Percentiles rank a stretch among this genome's conserved stretches.
Conservation (phyloP, 176 grass and related monocot species). For the Oryza glaberrima region DNA sequence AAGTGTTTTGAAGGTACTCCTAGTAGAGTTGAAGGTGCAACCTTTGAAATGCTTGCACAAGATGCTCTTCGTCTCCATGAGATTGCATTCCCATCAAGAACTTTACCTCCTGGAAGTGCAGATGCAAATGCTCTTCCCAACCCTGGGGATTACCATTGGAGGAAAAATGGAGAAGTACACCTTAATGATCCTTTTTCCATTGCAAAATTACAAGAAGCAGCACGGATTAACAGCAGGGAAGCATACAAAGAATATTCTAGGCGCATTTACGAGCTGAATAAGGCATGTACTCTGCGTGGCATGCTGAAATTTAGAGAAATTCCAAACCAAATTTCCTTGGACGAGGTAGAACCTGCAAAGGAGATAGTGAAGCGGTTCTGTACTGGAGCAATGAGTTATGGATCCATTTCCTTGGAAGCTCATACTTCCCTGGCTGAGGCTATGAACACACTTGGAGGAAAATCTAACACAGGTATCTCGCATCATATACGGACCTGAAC, state of each 20-base stretch:
- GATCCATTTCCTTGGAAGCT: slow-evolving; percentile 72
- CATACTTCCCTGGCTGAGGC: slow-evolving; percentile 56
- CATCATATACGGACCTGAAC: not conserved
- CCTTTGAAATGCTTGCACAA: slow-evolving; percentile 59
- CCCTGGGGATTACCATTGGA: slow-evolving; percentile 64
- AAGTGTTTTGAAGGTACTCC: slow-evolving; percentile 73
- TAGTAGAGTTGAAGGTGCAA: slow-evolving; percentile 61
- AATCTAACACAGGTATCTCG: slow-evolving; percentile 75
- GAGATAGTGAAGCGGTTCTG: slow-evolving; percentile 76
- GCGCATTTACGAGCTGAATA: slow-evolving; percentile 50
- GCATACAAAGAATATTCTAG: slow-evolving; percentile 76
- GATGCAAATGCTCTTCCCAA: slow-evolving; percentile 59
- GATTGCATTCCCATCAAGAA: slow-evolving; percentile 53
- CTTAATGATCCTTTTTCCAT: slow-evolving; percentile 69
- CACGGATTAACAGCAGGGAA: slow-evolving; percentile 53
- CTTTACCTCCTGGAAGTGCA: slow-evolving; percentile 58
- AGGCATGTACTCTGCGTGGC: slow-evolving; percentile 59
- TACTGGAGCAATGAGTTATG: slow-evolving; percentile 85
- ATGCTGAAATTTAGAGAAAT: slow-evolving; percentile 61
- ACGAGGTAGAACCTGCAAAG: slow-evolving; percentile 60
- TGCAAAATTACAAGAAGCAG: slow-evolving; percentile 67
- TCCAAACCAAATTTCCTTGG: slow-evolving; percentile 40
- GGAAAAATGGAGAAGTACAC: slow-evolving; percentile 62
- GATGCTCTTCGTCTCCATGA: slow-evolving; percentile 62
- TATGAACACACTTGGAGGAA: slow-evolving; percentile 55